Conservation (phyloP, 345 rosid species). For the Noccaea bulbosa region DNA sequence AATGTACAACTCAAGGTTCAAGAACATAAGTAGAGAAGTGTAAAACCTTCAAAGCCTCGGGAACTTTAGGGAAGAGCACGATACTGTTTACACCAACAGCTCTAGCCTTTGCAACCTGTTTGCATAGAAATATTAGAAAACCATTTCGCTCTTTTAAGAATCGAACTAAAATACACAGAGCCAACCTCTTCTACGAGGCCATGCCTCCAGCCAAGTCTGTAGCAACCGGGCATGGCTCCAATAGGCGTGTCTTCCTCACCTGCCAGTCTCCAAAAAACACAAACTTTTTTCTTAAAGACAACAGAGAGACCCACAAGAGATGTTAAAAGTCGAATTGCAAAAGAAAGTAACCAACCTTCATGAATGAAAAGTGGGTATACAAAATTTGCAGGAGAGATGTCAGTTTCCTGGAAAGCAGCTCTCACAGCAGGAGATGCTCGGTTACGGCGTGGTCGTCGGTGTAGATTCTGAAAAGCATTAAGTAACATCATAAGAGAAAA, state of each 20-base stretch:
- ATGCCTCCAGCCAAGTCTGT: slow-evolving; percentile 96
- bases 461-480: slow-evolving; percentile 59
- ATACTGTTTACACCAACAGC: slow-evolving; percentile 93
- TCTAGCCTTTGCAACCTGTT: slow-evolving; percentile 85
- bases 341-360: slow-evolving; percentile 74
- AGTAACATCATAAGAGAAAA: slow-evolving; percentile 1
- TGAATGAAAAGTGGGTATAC: slow-evolving; percentile 94
- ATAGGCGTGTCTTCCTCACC: slow-evolving; percentile 96
- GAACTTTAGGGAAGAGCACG: slow-evolving; percentile 93
- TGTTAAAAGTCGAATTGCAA: not conserved
- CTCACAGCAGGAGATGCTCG: slow-evolving; percentile 68
- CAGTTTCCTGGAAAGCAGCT: slow-evolving; percentile 88
- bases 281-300: not conserved
- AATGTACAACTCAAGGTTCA: not conserved
- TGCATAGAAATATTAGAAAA: no score
- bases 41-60: slow-evolving; percentile 87
- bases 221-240: slow-evolving; percentile 99
- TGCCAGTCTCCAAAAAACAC: slow-evolving; percentile 41
- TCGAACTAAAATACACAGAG: slow-evolving; percentile 28
- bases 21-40: slow-evolving; percentile 17
- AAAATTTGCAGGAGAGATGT: slow-evolving; percentile 80
- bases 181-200: slow-evolving; percentile 87
- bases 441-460: slow-evolving; percentile 84
- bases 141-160: no score
- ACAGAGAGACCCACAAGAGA: not conserved